These are phyloP conservation scores for Sonneratia caseolaris DNA, from an alignment of 345 rosid genomes.

Conservation along the genomic window DNA sequence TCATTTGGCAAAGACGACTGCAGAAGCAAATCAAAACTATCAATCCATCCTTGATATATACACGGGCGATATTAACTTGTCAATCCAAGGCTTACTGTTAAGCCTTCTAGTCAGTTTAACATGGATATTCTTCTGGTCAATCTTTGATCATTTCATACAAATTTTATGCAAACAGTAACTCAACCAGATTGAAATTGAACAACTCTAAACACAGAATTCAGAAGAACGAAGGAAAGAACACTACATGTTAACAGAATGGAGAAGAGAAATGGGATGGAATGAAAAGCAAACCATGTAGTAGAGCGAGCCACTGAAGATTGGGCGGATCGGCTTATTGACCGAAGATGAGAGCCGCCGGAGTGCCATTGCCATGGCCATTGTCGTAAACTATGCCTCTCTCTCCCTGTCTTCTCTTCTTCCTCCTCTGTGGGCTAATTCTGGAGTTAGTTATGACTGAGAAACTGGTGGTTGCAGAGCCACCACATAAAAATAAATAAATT, in stretches of 20 bases:
- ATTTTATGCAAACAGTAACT: conserved; percentile 1
- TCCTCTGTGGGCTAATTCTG: background rate
- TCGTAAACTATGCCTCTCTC: background rate
- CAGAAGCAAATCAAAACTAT: conserved; percentile 5
- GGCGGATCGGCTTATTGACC: conserved; percentile 63
- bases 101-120: no score
- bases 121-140: no score
- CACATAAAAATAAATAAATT: background rate
- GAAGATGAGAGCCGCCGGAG: conserved; percentile 91
- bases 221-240: background rate
- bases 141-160: background rate
- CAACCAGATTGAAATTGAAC: no score
- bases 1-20: conserved; percentile 90
- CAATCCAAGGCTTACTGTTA: background rate
- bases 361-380: conserved; percentile 92
- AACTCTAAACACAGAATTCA: background rate
- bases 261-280: background rate
- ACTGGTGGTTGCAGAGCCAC: background rate
- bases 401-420: conserved; percentile 6
- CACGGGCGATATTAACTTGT: background rate
- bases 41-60: background rate
- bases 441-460: conserved; percentile 2
- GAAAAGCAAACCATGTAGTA: conserved; percentile 45
- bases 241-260: background rate
- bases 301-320: conserved; percentile 50